These are phyloP conservation scores for Sporothrix curviconia DNA, from an alignment of 2,329 filamentous ascomycete species.

Conservation along the genomic window DNA sequence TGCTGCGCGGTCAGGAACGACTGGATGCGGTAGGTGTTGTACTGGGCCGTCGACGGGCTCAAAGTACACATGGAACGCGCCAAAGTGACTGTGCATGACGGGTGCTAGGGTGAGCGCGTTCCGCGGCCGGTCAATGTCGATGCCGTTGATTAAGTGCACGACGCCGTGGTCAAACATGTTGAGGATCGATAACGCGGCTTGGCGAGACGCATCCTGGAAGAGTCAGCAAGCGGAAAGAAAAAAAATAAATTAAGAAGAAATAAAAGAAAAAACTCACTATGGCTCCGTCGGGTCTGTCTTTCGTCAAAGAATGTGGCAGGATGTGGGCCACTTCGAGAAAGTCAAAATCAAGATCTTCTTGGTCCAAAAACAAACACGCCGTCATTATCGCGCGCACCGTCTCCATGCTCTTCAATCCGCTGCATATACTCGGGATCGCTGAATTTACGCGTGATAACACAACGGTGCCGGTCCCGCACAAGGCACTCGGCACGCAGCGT, in stretches of 20 bases:
- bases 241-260: too few species aligned
- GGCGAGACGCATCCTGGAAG: slow-evolving; percentile 19
- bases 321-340: too few species aligned
- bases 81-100: slow-evolving; percentile 26
- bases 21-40: slow-evolving; percentile 25
- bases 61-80: slow-evolving; percentile 28
- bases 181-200: slow-evolving; percentile 32
- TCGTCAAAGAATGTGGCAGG: too few species aligned
- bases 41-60: slow-evolving; percentile 20
- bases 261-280: neutral
- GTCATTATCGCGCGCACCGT: neutral
- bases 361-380: too few species aligned
- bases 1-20: slow-evolving; percentile 19
- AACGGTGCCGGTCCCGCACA: slow-evolving; percentile 25
- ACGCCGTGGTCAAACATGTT: slow-evolving; percentile 36
- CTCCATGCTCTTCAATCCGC: slow-evolving; percentile 13
- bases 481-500: slow-evolving; percentile 24
- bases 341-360: too few species aligned
- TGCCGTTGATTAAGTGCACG: slow-evolving; percentile 31
- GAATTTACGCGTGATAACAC: slow-evolving; percentile 24
- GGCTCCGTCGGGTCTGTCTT: neutral
- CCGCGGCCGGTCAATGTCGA: slow-evolving; percentile 33
- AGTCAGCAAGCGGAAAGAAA: too few species aligned
- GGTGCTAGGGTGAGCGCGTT: slow-evolving; percentile 33
- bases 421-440: slow-evolving; percentile 13